Evolutionary conservation across 208 protist species (phyloP).

Genomic region (Acanthamoeba castellanii): DNA sequence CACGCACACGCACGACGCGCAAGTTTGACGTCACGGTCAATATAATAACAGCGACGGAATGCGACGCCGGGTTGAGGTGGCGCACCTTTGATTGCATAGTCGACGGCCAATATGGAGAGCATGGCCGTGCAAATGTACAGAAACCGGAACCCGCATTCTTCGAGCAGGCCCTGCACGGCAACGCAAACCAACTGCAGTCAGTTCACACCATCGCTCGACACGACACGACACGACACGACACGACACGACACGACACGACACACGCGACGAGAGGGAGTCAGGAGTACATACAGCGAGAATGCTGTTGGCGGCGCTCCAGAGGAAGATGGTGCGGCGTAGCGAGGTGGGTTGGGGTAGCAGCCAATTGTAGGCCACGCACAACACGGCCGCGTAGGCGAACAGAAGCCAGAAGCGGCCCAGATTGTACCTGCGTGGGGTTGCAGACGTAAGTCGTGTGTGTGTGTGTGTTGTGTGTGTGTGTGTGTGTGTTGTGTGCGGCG

Average conservation of each 20-base stretch:
- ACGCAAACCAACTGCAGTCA: too few relatives aligned
- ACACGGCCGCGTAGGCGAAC: constrained; percentile 28
- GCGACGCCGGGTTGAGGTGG: too few relatives aligned
- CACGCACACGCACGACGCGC: too few relatives aligned
- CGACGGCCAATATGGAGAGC: background rate
- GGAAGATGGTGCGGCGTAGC: background rate
- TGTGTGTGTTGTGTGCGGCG: background rate
- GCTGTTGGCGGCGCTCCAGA: constrained; percentile 65
- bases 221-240: background rate
- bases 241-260: background rate
- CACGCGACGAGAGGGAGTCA: background rate
- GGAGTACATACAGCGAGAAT: constrained; percentile 60
- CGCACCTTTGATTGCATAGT: constrained; percentile 27
- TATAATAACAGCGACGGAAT: too few relatives aligned
- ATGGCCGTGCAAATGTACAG: constrained; percentile 66
- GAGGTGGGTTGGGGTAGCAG: background rate
- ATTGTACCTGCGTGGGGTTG: background rate
- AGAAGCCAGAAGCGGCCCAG: constrained; percentile 50
- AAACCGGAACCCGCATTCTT: constrained; percentile 60
- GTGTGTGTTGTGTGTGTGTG: background rate
- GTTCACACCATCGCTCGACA: too few relatives aligned
- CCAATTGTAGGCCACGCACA: constrained; percentile 44
- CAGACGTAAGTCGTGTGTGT: background rate
- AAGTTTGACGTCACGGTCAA: too few relatives aligned
- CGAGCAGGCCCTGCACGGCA: background rate